Base-by-base conservation (phyloP, 208 protist species). In the Trypanosoma mega region DNA sequence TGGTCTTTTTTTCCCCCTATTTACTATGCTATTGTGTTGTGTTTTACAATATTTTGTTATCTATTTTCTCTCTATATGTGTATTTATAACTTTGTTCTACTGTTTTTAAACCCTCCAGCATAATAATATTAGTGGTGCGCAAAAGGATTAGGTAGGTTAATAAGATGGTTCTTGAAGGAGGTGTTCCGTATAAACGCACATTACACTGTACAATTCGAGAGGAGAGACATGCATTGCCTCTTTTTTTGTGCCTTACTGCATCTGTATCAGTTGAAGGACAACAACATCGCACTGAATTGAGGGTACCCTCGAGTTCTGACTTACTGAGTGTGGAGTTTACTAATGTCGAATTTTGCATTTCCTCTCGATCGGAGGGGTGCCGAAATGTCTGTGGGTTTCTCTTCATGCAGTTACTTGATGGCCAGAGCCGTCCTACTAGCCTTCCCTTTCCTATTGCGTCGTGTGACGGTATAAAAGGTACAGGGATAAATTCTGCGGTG, bases 341-440 rank as follows among this genome's bases (percentile, higher is more conserved):
- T 18, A 59, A 60, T 43, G 21, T 68, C 14, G 55, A 58, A 26
- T 76, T 70, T 66, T 37, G 47, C 18, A 37, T 63, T 33, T 48
- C 45, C 45, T 31, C 43, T 33, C 49, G 21, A 44, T 44, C n/a
- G n/a, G 27, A 39, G 12, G 26, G 33, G 59, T 34, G 51, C 12
- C 34, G 6, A 16, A 6, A 6, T 18, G 14, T 39, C 12, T 43
- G 47, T 20, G 57, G 30, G 46, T 52, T 57, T 29, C 43, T 76
- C 4, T 78, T 75, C 31, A 59, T 78, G 49, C 76, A 83, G 39
- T 30, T 75, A 2, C 68, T 83, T 34, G 72, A 83, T 49, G 63
- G 56, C 1, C 5, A 78, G 33, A 60, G 63, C 39, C 44, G 71
- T 34, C 56, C 72, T 18, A 72, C 56, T 53, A 50, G 65, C 46